A percentile compares a stretch with the other conserved stretches of the same genome.
phyloP scores from a whole-genome alignment of 1,284 basidiomycete species.

The Schizophyllum commune region DNA sequence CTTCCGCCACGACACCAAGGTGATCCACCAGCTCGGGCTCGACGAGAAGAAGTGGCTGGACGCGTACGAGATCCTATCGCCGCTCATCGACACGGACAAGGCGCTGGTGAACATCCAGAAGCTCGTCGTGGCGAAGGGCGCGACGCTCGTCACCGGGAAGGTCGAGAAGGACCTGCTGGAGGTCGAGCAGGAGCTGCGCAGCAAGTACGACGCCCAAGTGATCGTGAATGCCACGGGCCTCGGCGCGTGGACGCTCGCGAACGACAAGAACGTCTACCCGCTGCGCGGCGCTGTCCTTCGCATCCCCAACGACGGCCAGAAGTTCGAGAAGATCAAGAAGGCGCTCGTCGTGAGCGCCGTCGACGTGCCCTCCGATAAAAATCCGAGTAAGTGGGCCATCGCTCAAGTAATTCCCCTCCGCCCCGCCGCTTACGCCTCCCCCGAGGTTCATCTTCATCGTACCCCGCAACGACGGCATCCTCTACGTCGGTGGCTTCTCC shows the following conservation, averaged over 20 bases:
- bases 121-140: slow-evolving; percentile 24
- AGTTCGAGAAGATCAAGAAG: slow-evolving; percentile 27
- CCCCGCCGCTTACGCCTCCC: no score
- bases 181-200: slow-evolving; percentile 23
- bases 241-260: slow-evolving; percentile 22
- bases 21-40: slow-evolving; percentile 18
- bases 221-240: slow-evolving; percentile 30
- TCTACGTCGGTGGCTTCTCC: slow-evolving; percentile 24
- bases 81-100: slow-evolving; percentile 30
- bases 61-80: slow-evolving; percentile 26
- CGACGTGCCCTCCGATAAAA: slow-evolving; percentile 16
- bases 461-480: slow-evolving; percentile 24
- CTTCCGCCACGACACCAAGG: slow-evolving; percentile 21
- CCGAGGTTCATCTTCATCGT: slow-evolving; percentile 24
- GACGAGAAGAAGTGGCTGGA: slow-evolving; percentile 24
- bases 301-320: slow-evolving; percentile 28
- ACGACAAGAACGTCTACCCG: slow-evolving; percentile 25
- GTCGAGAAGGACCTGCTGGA: slow-evolving; percentile 18
- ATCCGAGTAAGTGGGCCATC: no score
- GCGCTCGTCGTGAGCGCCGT: slow-evolving; percentile 21
- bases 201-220: slow-evolving; percentile 22
- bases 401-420: no score
- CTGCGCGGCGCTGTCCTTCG: slow-evolving; percentile 31
- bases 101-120: slow-evolving; percentile 25
- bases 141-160: slow-evolving; percentile 20